Percentiles rank a stretch among this genome's conserved stretches.
Evolutionary conservation across 805 yeast species (phyloP).

Genomic region (Saccharomyces eubayanus): DNA sequence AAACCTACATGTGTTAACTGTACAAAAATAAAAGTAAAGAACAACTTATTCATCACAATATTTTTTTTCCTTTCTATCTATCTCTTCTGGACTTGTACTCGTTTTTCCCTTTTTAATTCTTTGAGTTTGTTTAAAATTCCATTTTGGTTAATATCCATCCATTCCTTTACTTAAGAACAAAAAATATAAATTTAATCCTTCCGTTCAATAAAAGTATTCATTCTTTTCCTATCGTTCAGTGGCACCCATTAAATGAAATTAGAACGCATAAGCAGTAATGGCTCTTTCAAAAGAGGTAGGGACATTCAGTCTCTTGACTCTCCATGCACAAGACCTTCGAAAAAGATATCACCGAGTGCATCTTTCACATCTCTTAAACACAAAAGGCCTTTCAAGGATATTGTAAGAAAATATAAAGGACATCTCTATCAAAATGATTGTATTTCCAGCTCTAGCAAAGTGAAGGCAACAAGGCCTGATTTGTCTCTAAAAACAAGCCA

Average conservation of each 20-base stretch:
- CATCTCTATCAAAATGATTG: not conserved
- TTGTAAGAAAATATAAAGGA: slow-evolving; percentile 2
- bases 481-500: not conserved
- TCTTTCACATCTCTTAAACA: not conserved
- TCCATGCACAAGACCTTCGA: slow-evolving; percentile 4
- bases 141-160: slow-evolving; percentile 1
- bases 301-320: slow-evolving; percentile 10
- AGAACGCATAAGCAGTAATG: slow-evolving; percentile 3
- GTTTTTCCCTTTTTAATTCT: not conserved
- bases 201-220: not conserved
- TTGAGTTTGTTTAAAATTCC: not conserved
- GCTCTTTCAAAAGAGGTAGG: slow-evolving; percentile 14
- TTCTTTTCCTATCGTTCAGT: not conserved
- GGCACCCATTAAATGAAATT: slow-evolving; percentile 5
- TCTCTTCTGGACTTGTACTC: not conserved
- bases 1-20: not conserved
- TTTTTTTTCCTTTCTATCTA: not conserved
- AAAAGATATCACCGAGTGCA: slow-evolving; percentile 6
- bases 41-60: not conserved
- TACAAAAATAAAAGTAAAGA: not conserved
- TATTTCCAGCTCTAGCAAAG: not conserved
- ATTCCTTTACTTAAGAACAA: not conserved
- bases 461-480: not conserved
- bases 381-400: slow-evolving; percentile 4
- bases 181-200: not conserved